Conservation (phyloP, 257 asterid genomes). For the Solanum sejunctum region DNA sequence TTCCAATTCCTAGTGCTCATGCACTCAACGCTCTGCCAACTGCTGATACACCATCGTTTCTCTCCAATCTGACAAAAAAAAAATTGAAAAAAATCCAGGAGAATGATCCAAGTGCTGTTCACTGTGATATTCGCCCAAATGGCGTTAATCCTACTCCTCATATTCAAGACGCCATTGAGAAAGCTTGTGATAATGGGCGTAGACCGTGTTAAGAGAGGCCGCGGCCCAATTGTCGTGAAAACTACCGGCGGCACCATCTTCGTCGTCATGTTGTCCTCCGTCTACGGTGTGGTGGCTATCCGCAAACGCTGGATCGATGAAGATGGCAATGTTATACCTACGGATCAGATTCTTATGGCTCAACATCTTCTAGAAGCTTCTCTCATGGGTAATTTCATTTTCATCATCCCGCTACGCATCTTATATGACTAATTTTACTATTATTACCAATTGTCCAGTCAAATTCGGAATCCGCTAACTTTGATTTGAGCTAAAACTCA, state of each 20-base stretch:
- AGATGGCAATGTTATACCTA: conserved; percentile 57
- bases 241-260: conserved; percentile 49
- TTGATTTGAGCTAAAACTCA: background rate
- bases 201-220: conserved; percentile 76
- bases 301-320: conserved; percentile 54
- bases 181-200: conserved; percentile 61
- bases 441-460: background rate
- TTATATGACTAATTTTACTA: background rate
- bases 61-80: background rate
- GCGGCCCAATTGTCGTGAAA: conserved; percentile 61
- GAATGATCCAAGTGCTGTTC: conserved; percentile 52
- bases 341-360: conserved; percentile 80
- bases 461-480: background rate
- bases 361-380: conserved; percentile 75
- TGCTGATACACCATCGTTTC: background rate
- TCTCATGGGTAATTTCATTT: conserved; percentile 53
- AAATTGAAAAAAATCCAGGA: background rate
- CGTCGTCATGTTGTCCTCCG: conserved; percentile 45
- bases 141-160: conserved; percentile 58
- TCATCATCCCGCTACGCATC: background rate
- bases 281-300: conserved; percentile 46
- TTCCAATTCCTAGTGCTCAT: background rate
- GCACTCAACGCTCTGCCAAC: background rate
- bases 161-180: conserved; percentile 80
- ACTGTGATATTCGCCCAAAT: conserved; percentile 56